These are phyloP conservation scores for Ambrosia artemisiifolia DNA, from an alignment of 129 eudicot species.

Conservation along the genomic window DNA sequence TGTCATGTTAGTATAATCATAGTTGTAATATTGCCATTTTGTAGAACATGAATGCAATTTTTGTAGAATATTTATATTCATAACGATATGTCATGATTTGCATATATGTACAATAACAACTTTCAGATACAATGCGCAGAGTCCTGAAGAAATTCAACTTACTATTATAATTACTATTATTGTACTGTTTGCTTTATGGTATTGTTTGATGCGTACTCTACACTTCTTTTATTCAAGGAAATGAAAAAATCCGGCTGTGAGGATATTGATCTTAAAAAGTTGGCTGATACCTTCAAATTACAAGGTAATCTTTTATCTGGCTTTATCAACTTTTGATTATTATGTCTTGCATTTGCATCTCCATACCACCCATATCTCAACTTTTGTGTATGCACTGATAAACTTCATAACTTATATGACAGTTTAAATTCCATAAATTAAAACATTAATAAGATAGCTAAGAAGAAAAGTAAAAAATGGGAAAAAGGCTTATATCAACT, in stretches of 20 bases:
- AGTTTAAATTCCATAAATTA: background rate
- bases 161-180: too few relatives aligned
- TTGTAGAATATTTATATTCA: too few relatives aligned
- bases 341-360: slow-evolving; percentile 11
- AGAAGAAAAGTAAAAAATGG: background rate
- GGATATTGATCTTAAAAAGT: slow-evolving; percentile 47
- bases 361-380: slow-evolving; percentile 10
- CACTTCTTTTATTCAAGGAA: slow-evolving; percentile 44
- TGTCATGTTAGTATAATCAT: background rate
- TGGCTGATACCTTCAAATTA: slow-evolving; percentile 76
- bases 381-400: slow-evolving; percentile 5
- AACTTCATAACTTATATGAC: background rate
- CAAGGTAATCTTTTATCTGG: slow-evolving; percentile 48
- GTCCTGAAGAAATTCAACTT: background rate
- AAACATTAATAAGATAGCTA: background rate
- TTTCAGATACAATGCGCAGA: background rate
- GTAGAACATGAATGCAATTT: background rate
- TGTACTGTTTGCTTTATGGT: background rate
- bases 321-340: background rate
- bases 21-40: background rate
- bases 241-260: slow-evolving; percentile 59
- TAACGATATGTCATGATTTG: background rate
- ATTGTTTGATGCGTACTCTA: slow-evolving; percentile 1
- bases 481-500: background rate
- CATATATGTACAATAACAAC: background rate